Evolutionary conservation across 2,329 filamentous ascomycete genomes (phyloP).

Genomic region (Colletotrichum brevisporum): DNA sequence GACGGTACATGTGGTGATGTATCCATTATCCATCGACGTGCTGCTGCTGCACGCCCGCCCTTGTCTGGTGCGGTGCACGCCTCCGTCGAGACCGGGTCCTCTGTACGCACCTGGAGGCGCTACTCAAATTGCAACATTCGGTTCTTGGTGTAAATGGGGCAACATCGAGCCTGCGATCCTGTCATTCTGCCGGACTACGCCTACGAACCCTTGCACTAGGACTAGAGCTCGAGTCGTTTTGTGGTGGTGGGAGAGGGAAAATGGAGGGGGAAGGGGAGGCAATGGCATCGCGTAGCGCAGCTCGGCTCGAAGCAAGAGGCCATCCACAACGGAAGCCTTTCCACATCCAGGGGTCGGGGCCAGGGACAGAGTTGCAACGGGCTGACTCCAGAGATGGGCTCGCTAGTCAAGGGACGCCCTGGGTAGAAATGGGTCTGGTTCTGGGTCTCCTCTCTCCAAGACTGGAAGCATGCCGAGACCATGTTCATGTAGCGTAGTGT

Average conservation of each 20-base stretch:
- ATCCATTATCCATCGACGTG: background rate
- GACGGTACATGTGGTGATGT: slow-evolving; percentile 22
- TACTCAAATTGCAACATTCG: slow-evolving; percentile 40
- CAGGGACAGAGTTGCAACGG: slow-evolving; percentile 40
- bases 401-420: slow-evolving; percentile 30
- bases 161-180: slow-evolving; percentile 35
- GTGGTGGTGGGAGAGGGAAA: background rate
- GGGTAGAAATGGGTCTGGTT: slow-evolving; percentile 20
- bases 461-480: slow-evolving; percentile 13
- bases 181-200: slow-evolving; percentile 33
- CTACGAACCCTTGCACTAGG: slow-evolving; percentile 31
- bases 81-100: slow-evolving; percentile 2
- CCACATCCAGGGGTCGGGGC: slow-evolving; percentile 34
- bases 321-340: slow-evolving; percentile 40
- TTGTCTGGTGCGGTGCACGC: background rate
- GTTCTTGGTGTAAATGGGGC: slow-evolving; percentile 37
- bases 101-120: slow-evolving; percentile 26
- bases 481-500: slow-evolving; percentile 2
- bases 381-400: slow-evolving; percentile 40
- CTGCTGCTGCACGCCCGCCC: slow-evolving; percentile 9
- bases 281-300: slow-evolving; percentile 8
- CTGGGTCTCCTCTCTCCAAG: background rate
- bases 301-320: slow-evolving; percentile 35
- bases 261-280: background rate
- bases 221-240: background rate